A percentile compares a stretch with the other conserved stretches of the same genome.
These are phyloP conservation scores for Vitis riparia DNA, from an alignment of 164 flowering plant genomes.

Conservation along the genomic window DNA sequence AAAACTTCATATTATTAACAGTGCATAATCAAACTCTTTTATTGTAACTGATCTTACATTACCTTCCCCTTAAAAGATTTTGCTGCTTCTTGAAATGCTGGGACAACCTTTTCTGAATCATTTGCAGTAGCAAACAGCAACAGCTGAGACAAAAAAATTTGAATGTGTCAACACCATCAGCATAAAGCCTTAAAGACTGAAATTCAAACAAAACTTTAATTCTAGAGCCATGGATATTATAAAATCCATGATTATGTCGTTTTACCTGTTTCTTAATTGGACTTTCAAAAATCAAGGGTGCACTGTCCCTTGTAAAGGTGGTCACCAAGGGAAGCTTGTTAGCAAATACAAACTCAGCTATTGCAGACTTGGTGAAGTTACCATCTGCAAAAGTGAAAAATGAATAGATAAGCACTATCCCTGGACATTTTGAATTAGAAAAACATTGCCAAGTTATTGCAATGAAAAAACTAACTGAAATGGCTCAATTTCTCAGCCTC, in stretches of 20 bases:
- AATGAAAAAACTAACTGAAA: slow-evolving; percentile 52
- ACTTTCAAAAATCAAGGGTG: slow-evolving; percentile 74
- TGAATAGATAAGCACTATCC: background rate
- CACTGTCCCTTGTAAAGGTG: slow-evolving; percentile 80
- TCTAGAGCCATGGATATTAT: background rate
- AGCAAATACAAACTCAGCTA: slow-evolving; percentile 70
- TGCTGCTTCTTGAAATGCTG: slow-evolving; percentile 76
- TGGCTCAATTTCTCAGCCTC: slow-evolving; percentile 76
- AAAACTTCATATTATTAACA: too few relatives aligned
- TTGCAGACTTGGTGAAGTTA: slow-evolving; percentile 59
- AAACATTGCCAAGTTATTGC: slow-evolving; percentile 1
- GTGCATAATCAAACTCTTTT: too few relatives aligned
- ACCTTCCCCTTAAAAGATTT: slow-evolving; percentile 95
- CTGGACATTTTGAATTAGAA: slow-evolving; percentile 1
- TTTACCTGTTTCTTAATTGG: slow-evolving; percentile 86
- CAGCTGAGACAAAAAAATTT: slow-evolving; percentile 42
- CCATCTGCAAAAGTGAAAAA: slow-evolving; percentile 61
- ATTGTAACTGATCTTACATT: background rate
- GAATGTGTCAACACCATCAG: slow-evolving; percentile 12
- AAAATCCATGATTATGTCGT: background rate
- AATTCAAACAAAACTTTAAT: background rate
- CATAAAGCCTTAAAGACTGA: background rate
- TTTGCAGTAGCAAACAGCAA: slow-evolving; percentile 76
- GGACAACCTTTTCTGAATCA: slow-evolving; percentile 58
- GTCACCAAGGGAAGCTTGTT: slow-evolving; percentile 94